Conservation (phyloP, 2,329 filamentous ascomycete species). For the Xylaria hypoxylon region DNA sequence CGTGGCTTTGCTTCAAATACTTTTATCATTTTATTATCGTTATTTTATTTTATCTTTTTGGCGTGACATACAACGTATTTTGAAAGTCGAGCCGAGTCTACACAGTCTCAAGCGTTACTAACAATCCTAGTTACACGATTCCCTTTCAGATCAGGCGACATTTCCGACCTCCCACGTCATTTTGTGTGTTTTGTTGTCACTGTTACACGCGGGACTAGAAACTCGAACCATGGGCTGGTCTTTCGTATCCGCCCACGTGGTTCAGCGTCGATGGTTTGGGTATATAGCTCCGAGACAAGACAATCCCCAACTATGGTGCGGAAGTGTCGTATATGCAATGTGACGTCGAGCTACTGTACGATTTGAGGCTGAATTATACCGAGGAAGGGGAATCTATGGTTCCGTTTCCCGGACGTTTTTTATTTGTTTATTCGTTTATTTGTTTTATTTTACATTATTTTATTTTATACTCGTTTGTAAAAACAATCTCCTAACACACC, state of each 20-base stretch:
- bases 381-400: not conserved
- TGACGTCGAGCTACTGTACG: slow-evolving; percentile 1
- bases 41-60: not conserved
- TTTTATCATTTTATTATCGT: not conserved
- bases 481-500: too few species aligned
- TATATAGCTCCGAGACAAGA: slow-evolving; percentile 13
- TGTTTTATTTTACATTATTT: not conserved
- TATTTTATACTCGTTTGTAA: too few species aligned
- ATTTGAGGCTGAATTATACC: slow-evolving; percentile 12
- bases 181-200: not conserved
- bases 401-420: not conserved
- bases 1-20: not conserved
- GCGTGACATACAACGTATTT: too few species aligned
- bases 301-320: not conserved
- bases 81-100: too few species aligned
- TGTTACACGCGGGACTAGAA: slow-evolving; percentile 2
- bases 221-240: slow-evolving; percentile 8
- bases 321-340: slow-evolving; percentile 14
- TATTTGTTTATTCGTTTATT: too few species aligned
- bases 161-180: not conserved
- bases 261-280: not conserved
- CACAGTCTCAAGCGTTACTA: not conserved
- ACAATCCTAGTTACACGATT: slow-evolving; percentile 10
- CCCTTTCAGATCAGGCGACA: slow-evolving; percentile 21
- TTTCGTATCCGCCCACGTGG: not conserved